Evolutionary conservation across 768 basidiomycete species (phyloP).

Genomic region (Xanthoconium purpureum): DNA sequence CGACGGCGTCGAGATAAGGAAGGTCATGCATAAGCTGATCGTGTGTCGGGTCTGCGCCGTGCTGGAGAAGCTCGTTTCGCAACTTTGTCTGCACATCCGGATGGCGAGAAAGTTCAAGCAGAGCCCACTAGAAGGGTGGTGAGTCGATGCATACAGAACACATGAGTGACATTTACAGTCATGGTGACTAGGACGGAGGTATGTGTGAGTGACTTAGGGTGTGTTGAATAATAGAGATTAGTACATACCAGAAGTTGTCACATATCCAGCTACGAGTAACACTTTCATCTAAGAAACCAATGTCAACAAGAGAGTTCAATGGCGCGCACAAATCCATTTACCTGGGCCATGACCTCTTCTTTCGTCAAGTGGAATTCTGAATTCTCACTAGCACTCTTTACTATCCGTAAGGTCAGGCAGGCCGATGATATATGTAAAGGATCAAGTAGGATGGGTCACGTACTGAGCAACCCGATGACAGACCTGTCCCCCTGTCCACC

Average conservation of each 20-base stretch:
- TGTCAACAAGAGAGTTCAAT: neutral
- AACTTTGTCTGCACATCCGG: conserved; percentile 46
- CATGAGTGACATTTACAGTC: conserved; percentile 7
- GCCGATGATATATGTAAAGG: neutral
- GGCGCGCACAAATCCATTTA: neutral
- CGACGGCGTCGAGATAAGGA: conserved; percentile 53
- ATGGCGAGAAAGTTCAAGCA: conserved; percentile 50
- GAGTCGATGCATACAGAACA: neutral
- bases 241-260: conserved; percentile 20
- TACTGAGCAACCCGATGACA: conserved; percentile 26
- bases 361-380: conserved; percentile 22
- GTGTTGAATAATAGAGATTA: neutral
- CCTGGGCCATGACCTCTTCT: conserved; percentile 28
- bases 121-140: conserved; percentile 42
- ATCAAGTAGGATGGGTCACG: conserved; percentile 15
- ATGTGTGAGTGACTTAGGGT: neutral
- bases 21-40: conserved; percentile 49
- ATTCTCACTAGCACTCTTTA: conserved; percentile 34
- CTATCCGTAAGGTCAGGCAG: conserved; percentile 15
- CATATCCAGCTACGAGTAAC: conserved; percentile 20
- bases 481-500: conserved; percentile 25
- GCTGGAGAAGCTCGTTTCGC: conserved; percentile 47
- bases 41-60: conserved; percentile 49
- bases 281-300: conserved; percentile 15
- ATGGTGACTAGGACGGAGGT: conserved; percentile 12